Conservation (phyloP, 768 basidiomycete species). For the Leccinum rimulosum region DNA sequence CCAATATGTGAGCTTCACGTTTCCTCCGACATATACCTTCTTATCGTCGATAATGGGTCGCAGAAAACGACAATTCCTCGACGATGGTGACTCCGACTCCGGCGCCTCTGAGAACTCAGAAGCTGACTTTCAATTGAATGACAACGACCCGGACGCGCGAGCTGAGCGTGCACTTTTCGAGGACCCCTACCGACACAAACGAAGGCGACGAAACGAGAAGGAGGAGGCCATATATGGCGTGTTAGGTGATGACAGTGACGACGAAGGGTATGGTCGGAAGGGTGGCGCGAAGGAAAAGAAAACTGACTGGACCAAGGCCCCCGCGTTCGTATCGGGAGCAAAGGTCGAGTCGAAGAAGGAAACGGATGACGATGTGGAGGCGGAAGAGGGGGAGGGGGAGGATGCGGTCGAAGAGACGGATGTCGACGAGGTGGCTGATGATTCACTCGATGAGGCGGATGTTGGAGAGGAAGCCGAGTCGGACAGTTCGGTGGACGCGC, state of each 20-base stretch:
- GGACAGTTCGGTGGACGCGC: slow-evolving; percentile 33
- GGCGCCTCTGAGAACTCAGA: slow-evolving; percentile 63
- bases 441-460: slow-evolving; percentile 35
- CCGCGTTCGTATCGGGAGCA: slow-evolving; percentile 67
- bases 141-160: slow-evolving; percentile 56
- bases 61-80: slow-evolving; percentile 72
- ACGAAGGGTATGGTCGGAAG: slow-evolving; percentile 42
- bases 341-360: slow-evolving; percentile 42
- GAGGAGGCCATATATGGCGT: slow-evolving; percentile 78
- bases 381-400: slow-evolving; percentile 34
- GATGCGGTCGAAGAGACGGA: slow-evolving; percentile 37
- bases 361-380: slow-evolving; percentile 36
- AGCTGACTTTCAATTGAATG: slow-evolving; percentile 46
- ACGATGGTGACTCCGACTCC: slow-evolving; percentile 71
- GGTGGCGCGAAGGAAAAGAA: slow-evolving; percentile 36
- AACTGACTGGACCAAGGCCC: slow-evolving; percentile 73
- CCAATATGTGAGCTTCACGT: too few species aligned
- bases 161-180: slow-evolving; percentile 77
- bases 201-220: slow-evolving; percentile 59
- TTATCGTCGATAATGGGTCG: slow-evolving; percentile 54
- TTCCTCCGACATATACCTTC: too few species aligned
- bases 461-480: slow-evolving; percentile 32
- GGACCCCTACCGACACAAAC: slow-evolving; percentile 73
- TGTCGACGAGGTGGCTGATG: slow-evolving; percentile 32
- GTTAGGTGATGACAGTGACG: slow-evolving; percentile 70